Evolutionary conservation across 164 flowering plant species (phyloP).

Genomic region (Magnolia changhungtana): DNA sequence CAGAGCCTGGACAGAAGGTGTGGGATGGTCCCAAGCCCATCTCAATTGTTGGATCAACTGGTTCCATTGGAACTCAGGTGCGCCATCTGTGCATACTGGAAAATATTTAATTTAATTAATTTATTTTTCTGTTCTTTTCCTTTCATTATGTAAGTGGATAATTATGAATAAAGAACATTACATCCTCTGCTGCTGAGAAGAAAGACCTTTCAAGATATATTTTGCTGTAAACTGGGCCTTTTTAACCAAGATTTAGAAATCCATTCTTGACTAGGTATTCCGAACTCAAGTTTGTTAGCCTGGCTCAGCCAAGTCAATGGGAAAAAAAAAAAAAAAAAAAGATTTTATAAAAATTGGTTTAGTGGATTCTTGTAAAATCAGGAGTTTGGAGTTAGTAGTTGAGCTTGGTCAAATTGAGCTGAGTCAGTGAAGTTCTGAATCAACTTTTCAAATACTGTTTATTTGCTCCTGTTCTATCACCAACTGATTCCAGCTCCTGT

Average conservation of each 20-base stretch:
- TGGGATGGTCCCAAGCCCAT: slow-evolving; percentile 97
- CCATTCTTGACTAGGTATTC: no score
- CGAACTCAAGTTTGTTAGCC: no score
- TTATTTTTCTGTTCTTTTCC: background rate
- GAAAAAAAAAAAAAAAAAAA: no score
- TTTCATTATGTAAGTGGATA: no score
- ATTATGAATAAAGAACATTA: no score
- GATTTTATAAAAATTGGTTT: background rate
- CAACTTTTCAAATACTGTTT: background rate
- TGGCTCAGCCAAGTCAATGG: no score
- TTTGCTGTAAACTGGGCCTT: background rate
- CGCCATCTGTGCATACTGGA: background rate
- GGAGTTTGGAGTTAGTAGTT: background rate
- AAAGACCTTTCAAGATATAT: background rate
- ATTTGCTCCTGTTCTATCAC: background rate
- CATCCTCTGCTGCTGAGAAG: background rate
- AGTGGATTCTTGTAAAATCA: background rate
- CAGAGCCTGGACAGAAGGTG: slow-evolving; percentile 45
- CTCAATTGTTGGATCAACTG: slow-evolving; percentile 92
- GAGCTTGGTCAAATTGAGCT: background rate
- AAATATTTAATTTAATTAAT: background rate
- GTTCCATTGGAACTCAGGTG: slow-evolving; percentile 98
- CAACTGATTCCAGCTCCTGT: background rate
- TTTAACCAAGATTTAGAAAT: background rate
- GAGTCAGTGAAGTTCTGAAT: background rate